Evolutionary conservation across 208 protist species (phyloP), one percentile per base, ranked within the genome.

Genomic region (Trypanosoma theileri): DNA sequence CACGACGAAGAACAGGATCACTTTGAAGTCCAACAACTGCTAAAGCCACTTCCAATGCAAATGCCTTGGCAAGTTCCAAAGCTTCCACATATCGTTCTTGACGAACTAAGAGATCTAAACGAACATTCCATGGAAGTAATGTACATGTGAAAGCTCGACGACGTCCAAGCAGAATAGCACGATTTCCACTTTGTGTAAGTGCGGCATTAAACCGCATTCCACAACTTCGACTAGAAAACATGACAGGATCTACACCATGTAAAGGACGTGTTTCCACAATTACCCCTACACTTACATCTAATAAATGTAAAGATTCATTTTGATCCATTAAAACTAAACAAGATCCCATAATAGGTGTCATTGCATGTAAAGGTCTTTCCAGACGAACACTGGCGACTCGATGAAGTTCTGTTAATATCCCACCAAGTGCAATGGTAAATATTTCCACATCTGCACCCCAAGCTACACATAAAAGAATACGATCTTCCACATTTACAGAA

Each of bases 71-170:
- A 28, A 91, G 79, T 28, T 89, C 79, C 42, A 95, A 60, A 10
- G 89, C 89, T 24, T 85, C 77, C 14, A 55, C 19, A 52, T 77
- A 92, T 31, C 80, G 52, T 28, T 71, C 58, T 4, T 71, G 65
- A 26, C 69, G 59, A 26, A 92, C 53, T 24, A 95, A 55, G 21
- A 66, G 73, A 46, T 89, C 77, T 6, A 95, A 66, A 1, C 89
- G 73, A 16, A 66, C 80, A n/a, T 73, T 41, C 89, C 89, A 95
- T n/a, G 89, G 75, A 14, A 87, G 66, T 31, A 95, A 40, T 4
- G 75, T 77, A 60, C 77, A 79, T 40, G 71, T 80, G 59, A 86
- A 86, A 59, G 58, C 55, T 22, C 63, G 45, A 26, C 22, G 56
- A 21, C 65, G 80, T 31, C 81, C 80, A 4, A 94, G 60, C 28